These are phyloP conservation scores for Leptosphaerulina australis DNA, from an alignment of 2,329 filamentous ascomycete species.

Conservation along the genomic window DNA sequence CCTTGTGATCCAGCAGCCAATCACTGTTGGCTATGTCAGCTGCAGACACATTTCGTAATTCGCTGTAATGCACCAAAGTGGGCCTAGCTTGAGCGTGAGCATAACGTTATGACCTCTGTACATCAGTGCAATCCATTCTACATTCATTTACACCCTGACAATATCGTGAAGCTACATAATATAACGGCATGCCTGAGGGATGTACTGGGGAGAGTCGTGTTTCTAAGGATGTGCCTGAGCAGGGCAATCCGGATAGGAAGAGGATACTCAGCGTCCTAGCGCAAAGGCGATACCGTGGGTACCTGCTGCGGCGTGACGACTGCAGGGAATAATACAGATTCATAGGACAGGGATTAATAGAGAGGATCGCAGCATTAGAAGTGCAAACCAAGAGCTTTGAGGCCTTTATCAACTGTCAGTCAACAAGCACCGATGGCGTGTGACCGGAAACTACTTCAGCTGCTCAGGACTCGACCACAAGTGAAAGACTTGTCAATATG, in stretches of 20 bases:
- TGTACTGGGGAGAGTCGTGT: constrained; percentile 30
- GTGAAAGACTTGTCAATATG: neutral
- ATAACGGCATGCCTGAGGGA: constrained; percentile 33
- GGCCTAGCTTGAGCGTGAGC: constrained; percentile 10
- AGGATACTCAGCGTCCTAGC: constrained; percentile 41
- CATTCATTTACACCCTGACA: neutral
- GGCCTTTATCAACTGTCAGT: neutral
- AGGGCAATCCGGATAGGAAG: constrained; percentile 40
- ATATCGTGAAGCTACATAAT: constrained; percentile 14
- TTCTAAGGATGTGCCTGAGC: constrained; percentile 27
- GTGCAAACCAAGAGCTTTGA: constrained; percentile 23
- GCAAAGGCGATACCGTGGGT: constrained; percentile 41
- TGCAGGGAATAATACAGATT: neutral
- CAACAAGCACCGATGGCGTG: neutral
- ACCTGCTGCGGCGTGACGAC: neutral
- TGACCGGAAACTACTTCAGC: neutral
- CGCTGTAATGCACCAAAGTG: neutral
- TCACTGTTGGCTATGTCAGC: neutral
- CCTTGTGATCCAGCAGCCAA: neutral
- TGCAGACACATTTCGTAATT: constrained; percentile 6
- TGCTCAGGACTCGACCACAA: too few species aligned
- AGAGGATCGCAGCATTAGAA: constrained; percentile 35
- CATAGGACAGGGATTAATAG: constrained; percentile 35
- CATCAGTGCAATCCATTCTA: neutral
- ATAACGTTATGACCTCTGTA: constrained; percentile 36